phyloP scores from a whole-genome alignment of 768 basidiomycete species.

The Leucocoprinus sp. region DNA sequence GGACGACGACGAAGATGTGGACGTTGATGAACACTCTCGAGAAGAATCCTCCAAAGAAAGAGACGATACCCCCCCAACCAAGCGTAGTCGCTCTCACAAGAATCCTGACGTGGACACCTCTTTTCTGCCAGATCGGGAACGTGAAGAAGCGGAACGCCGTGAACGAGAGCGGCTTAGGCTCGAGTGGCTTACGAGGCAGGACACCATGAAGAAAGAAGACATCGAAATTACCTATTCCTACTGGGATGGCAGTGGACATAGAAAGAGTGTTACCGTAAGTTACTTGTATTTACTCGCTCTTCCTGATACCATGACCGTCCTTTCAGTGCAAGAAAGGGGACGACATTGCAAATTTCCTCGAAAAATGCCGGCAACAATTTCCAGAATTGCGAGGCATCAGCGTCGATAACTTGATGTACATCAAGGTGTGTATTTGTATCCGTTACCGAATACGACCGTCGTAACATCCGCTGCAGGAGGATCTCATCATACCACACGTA shows the following conservation, averaged over 20 bases:
- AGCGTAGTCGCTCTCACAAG: slow-evolving; percentile 81
- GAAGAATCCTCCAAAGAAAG: slow-evolving; percentile 27
- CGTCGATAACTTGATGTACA: slow-evolving; percentile 97
- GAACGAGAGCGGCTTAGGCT: slow-evolving; percentile 84
- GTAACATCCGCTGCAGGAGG: slow-evolving; percentile 53
- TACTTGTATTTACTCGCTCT: neutral
- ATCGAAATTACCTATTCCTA: slow-evolving; percentile 95
- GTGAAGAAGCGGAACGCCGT: slow-evolving; percentile 85
- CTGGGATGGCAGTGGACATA: slow-evolving; percentile 98
- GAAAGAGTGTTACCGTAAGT: slow-evolving; percentile 83
- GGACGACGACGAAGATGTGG: slow-evolving; percentile 80
- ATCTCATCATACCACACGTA: slow-evolving; percentile 95
- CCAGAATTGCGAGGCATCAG: slow-evolving; percentile 85
- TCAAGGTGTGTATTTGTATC: slow-evolving; percentile 89
- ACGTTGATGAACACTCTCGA: slow-evolving; percentile 26
- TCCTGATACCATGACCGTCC: neutral
- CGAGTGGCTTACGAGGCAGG: slow-evolving; percentile 77
- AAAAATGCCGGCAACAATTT: slow-evolving; percentile 89
- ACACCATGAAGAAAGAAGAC: slow-evolving; percentile 55
- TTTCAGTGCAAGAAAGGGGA: slow-evolving; percentile 95
- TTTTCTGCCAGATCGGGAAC: slow-evolving; percentile 95
- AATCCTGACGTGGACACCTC: slow-evolving; percentile 97
- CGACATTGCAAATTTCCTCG: slow-evolving; percentile 75
- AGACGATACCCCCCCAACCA: slow-evolving; percentile 43
- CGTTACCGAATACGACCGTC: slow-evolving; percentile 1